Evolutionary conservation across 2,329 filamentous ascomycete species (phyloP), one percentile per base, ranked within the genome.

Genomic region (Triangularia setosa): DNA sequence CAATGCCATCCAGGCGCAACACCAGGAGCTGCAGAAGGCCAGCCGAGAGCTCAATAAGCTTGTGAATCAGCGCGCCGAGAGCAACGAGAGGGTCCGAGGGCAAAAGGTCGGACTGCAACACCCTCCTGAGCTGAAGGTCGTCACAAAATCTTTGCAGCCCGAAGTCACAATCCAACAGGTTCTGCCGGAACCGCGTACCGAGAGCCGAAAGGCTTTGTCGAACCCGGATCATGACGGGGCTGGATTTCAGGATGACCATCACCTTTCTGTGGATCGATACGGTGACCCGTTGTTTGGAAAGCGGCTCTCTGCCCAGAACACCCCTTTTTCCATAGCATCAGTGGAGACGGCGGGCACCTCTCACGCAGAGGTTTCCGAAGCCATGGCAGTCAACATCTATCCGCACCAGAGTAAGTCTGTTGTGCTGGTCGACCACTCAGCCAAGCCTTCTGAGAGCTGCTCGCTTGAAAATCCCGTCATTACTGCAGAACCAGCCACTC

Each of bases 401-500:
- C 81, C 84, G 21, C 87, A 89, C 67, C 85, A 89, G 69, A 89
- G 88, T 69, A 87, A 82, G 57, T 89, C 87, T 4, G 76, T 89
- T 11, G 73, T 88, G 52, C 80, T 89, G 75, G 83, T 89, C 28
- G 78, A 87, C 68, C 83, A 87, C 71, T 81, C 81, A 9, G 78
- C 77, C 52, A 83, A 79, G 71, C 81, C 80, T 24, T 82, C 81
- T 0, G 81, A 83, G 63, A 76, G 74, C 55, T 78, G 80, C 21
- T 79, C 80, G 54, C 69, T 73, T 3, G 72, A 75, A 40, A 55
- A 55, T 28, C 23, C 23, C 12, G 52, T 55, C 52, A 28, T 55
- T 27, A 16, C 7, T 6, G 70, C 70, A 14, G 75, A 71, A 8
- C 81, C 83, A 7, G 74, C 79, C 11, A 88, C 84, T 25, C 85